Base-by-base conservation (phyloP, 768 basidiomycete genomes). In the Gymnopilus dilepis region DNA sequence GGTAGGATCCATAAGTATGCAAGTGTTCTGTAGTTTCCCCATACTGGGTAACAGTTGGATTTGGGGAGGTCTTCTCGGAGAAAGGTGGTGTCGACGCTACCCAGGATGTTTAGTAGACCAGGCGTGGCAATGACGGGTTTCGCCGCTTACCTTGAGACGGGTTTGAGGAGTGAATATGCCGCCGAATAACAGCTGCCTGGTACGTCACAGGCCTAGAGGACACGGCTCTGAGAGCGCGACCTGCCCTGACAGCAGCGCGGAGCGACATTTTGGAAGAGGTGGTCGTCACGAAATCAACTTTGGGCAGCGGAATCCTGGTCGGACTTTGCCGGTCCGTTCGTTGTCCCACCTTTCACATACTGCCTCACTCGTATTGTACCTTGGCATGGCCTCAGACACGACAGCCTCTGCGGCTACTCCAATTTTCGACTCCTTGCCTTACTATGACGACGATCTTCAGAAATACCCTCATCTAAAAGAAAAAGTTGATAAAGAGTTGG, bases 371-470 rank as follows among this genome's bases (percentile, higher is more conserved):
- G 37, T 38, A 21, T 42, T 56, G 53, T 56, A 56, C 54, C 57
- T 68, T 70, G 68, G 47, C 61, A 69, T 70, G 68, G 47, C 61
- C 22, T 65, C 65, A 54, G 64, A 62, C 33, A 64, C 67, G 58
- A 60, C 64, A 65, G 47, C 11, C 21, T 47, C 58, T 52, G 34
- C 65, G 45, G 21, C 65, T 13, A 24, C 66, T 48, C 79, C 80
- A 59, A 79, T 90, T 37, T 86, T 94, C 67, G 95, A 97, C 75
- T 91, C 94, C 24, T 81, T 97, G 64, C 95, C 95, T 17, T 98
- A 97, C 77, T 95, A 93, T 70, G 95, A 98, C 78, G 92, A 95
- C 72, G 94, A 97, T 72, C 82, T 96, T 54, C 91, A 94, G 62
- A 84, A 84, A 58, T 85, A 83, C 61, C 92, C 93, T 0, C 69